Conservation (phyloP, 2,329 filamentous ascomycete genomes). For the Fusarium foetens region DNA sequence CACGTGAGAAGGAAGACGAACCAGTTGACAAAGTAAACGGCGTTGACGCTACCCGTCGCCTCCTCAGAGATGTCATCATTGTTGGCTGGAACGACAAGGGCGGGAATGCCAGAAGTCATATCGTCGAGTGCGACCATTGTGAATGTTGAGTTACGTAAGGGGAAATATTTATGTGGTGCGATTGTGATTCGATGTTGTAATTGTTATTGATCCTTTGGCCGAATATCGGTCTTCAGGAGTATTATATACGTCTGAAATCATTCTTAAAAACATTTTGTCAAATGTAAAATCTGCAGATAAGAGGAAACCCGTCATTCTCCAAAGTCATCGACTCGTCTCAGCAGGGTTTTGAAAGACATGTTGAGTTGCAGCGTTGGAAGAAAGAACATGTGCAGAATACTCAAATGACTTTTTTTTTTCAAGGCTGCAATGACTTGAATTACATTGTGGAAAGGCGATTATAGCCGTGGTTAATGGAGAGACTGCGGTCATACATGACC, state of each 20-base stretch:
- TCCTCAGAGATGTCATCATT: slow-evolving; percentile 3
- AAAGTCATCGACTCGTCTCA: slow-evolving; percentile 10
- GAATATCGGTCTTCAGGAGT: not conserved
- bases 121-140: slow-evolving; percentile 23
- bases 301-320: not conserved
- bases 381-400: slow-evolving; percentile 3
- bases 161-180: not conserved
- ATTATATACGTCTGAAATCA: not conserved
- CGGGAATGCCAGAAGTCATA: slow-evolving; percentile 11
- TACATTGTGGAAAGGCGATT: too few species aligned
- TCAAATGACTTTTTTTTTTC: slow-evolving; percentile 6
- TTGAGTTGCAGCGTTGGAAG: not conserved
- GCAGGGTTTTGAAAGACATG: slow-evolving; percentile 2
- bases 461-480: not conserved
- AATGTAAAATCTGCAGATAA: not conserved
- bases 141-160: not conserved
- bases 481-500: not conserved
- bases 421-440: not conserved
- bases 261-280: fast-evolving
- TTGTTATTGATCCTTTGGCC: too few species aligned
- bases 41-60: slow-evolving; percentile 8
- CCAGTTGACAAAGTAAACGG: slow-evolving; percentile 36
- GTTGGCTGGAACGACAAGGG: slow-evolving; percentile 10
- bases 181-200: not conserved
- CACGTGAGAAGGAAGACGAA: not conserved